A percentile compares a stretch with the other conserved stretches of the same genome.
These are phyloP conservation scores for Penicillium canescens DNA, from an alignment of 495 filamentous ascomycete species.

Conservation along the genomic window DNA sequence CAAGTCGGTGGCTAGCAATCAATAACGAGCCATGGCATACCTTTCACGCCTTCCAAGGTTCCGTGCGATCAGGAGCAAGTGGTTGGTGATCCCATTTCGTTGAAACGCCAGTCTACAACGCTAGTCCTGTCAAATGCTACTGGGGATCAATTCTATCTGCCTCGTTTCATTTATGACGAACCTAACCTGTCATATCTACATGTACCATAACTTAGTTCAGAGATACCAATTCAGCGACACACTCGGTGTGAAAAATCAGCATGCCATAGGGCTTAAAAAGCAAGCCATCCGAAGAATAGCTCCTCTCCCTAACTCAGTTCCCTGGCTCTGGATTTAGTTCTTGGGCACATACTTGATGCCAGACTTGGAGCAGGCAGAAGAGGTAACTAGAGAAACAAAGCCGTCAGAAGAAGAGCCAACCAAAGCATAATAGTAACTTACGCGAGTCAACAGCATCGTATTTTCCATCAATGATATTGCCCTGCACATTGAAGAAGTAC, in stretches of 20 bases:
- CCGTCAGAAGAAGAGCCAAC: neutral
- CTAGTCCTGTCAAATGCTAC: neutral
- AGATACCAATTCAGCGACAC: slow-evolving; percentile 4
- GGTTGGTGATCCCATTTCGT: neutral
- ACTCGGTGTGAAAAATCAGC: neutral
- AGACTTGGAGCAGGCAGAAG: slow-evolving; percentile 53
- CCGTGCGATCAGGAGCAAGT: neutral
- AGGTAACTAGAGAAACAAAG: slow-evolving; percentile 37
- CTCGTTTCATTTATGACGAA: neutral
- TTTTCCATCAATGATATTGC: slow-evolving; percentile 66
- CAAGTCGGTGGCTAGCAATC: too few species aligned
- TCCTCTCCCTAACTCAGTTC: neutral
- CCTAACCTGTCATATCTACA: neutral
- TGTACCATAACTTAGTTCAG: slow-evolving; percentile 6
- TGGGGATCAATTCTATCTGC: neutral
- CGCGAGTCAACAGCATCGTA: slow-evolving; percentile 59
- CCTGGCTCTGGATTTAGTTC: slow-evolving; percentile 3
- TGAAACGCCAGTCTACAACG: neutral
- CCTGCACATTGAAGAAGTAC: slow-evolving; percentile 77
- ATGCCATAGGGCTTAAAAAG: neutral
- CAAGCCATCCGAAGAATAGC: neutral
- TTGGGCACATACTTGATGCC: slow-evolving; percentile 67
- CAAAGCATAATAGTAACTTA: slow-evolving; percentile 25
- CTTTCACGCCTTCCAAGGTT: too few species aligned
- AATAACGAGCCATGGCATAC: too few species aligned